These are phyloP conservation scores for Globisporangium parvum DNA, from an alignment of 352 stramenopile species.

Conservation along the genomic window DNA sequence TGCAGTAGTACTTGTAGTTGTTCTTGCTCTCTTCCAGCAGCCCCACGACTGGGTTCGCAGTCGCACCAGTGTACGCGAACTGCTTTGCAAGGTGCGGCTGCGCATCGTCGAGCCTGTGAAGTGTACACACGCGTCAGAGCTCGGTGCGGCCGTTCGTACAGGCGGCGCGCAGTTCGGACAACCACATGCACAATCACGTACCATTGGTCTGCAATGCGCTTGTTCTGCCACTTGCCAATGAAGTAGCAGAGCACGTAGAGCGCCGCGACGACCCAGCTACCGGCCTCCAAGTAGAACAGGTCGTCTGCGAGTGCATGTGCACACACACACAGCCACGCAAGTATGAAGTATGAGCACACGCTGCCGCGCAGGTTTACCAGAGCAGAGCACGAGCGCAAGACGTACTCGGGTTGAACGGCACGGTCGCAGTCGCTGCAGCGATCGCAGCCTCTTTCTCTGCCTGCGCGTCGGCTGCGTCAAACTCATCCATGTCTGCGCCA, in stretches of 20 bases:
- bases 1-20: conserved; percentile 87
- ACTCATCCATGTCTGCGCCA: conserved; percentile 29
- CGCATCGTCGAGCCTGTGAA: conserved; percentile 41
- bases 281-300: conserved; percentile 40
- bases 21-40: conserved; percentile 64
- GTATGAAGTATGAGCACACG: background rate
- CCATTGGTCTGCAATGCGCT: conserved; percentile 59
- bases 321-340: background rate
- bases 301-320: conserved; percentile 23
- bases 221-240: conserved; percentile 62
- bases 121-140: background rate
- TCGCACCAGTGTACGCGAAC: conserved; percentile 71
- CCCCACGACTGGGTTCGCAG: conserved; percentile 46
- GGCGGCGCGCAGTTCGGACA: no score
- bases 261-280: conserved; percentile 33
- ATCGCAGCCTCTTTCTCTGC: conserved; percentile 13
- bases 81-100: conserved; percentile 60
- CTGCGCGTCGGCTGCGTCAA: conserved; percentile 29
- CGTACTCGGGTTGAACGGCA: conserved; percentile 17
- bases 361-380: background rate
- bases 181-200: no score
- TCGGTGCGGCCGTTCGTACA: background rate
- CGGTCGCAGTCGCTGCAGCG: background rate
- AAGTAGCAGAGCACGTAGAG: conserved; percentile 61
- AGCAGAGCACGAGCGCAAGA: background rate